Base-by-base conservation (phyloP, 768 basidiomycete species). In the Russula brevipes region DNA sequence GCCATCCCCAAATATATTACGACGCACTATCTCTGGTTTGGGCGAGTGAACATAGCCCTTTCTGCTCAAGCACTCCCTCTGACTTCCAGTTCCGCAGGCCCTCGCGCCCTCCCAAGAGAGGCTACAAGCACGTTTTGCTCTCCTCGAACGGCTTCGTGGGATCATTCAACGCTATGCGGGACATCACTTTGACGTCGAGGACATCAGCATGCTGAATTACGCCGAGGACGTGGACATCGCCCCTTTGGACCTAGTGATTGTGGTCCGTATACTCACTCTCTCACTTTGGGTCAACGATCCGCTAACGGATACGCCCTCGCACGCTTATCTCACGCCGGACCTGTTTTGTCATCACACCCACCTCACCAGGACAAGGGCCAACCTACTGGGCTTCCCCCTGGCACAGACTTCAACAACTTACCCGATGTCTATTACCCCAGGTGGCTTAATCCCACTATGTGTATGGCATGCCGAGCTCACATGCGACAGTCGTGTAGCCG, bases 381-480 rank as follows among this genome's bases (percentile, higher is more conserved):
- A n/a, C 38, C 54, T 4, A 11, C 35, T 12, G 50, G 57, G n/a
- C 54, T 66, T 33, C 49, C 33, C 16, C 64, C 56, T 54, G 5
- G 54, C 36, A 36, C 61, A 17, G 35, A 62, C 35, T 16, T 36
- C 35, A 39, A 33, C 39, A 38, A 47, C 14, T 31, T 65, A 39
- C 50, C 63, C 12, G 57, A 65, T 24, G 53, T 66, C 17, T 66
- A 66, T 52, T 14, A 66, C 7, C 54, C 66, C 30, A 66, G 63
- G 66, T 66, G 14, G 24, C n/a, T 50, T 12, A 30, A 7, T 44
- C 51, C 16, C 7, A 17, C 14, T 14, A 5, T 24, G 30, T 38
- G 16, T n/a, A 38, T 9, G 51, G 19, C 12, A 17, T n/a, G 11
- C 16, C 24, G 16, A 24, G 46, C 61, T 65, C 45, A 63, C 49